These are phyloP conservation scores for Neckera pumila DNA, from an alignment of 225 moss, liverwort and hornwort species.

Conservation along the genomic window DNA sequence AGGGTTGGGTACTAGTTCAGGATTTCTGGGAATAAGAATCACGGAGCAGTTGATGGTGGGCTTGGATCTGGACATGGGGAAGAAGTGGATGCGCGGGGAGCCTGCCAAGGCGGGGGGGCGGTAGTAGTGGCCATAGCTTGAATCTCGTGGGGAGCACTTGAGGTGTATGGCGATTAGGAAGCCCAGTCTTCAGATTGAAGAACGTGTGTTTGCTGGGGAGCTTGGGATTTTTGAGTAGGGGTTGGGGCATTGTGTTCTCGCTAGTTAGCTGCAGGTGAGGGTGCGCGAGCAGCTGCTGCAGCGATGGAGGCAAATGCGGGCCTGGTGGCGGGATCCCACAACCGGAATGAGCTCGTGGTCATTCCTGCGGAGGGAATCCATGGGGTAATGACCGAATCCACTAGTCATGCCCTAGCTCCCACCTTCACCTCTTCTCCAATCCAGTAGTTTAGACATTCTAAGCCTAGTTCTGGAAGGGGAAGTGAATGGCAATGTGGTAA, in stretches of 20 bases:
- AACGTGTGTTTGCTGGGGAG: neutral
- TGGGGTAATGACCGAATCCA: slow-evolving; percentile 44
- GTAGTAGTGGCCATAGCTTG: neutral
- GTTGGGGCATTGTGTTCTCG: neutral
- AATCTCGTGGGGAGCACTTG: neutral
- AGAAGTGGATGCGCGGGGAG: neutral
- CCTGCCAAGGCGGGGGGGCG: neutral
- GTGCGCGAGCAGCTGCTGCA: neutral
- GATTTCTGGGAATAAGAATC: neutral
- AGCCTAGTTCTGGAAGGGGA: neutral
- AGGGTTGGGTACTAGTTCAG: neutral
- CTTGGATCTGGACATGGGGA: neutral
- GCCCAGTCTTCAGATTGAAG: neutral
- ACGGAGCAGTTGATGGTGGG: neutral
- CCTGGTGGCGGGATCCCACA: slow-evolving; percentile 86
- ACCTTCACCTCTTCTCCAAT: neutral
- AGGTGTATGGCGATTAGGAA: slow-evolving; percentile 24
- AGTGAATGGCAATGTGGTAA: neutral
- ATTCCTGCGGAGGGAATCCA: slow-evolving; percentile 76
- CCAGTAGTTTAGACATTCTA: neutral
- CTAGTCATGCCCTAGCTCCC: neutral
- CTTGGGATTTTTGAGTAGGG: neutral
- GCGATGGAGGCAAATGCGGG: slow-evolving; percentile 94
- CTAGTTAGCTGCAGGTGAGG: neutral
- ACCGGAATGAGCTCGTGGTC: slow-evolving; percentile 92